Percentiles rank a stretch among this genome's conserved stretches.
phyloP scores from a whole-genome alignment of 1,284 basidiomycete genomes.

The Schizophyllum commune region DNA sequence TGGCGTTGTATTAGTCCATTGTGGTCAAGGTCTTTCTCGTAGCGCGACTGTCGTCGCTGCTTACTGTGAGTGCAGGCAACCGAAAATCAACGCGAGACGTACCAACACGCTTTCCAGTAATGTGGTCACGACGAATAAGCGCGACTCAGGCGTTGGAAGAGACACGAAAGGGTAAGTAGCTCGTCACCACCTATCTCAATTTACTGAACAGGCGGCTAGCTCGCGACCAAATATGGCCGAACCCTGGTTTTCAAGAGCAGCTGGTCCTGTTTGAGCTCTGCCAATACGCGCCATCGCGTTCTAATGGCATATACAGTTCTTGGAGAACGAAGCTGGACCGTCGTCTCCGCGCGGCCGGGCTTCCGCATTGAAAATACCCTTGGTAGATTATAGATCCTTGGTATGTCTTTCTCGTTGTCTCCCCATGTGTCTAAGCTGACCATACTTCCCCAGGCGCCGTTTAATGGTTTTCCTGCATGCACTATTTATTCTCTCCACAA shows the following conservation, averaged over 20 bases:
- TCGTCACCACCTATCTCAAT: slow-evolving; percentile 6
- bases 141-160: slow-evolving; percentile 53
- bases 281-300: slow-evolving; percentile 52
- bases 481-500: neutral
- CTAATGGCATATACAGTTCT: slow-evolving; percentile 58
- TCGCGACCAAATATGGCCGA: slow-evolving; percentile 73
- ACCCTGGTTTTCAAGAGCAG: slow-evolving; percentile 71
- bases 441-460: no score
- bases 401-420: no score
- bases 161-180: slow-evolving; percentile 50
- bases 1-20: slow-evolving; percentile 79
- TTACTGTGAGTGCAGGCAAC: slow-evolving; percentile 46
- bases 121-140: slow-evolving; percentile 56
- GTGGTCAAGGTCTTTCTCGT: slow-evolving; percentile 75
- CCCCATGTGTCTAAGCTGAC: no score
- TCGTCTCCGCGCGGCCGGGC: slow-evolving; percentile 30
- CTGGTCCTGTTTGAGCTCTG: slow-evolving; percentile 71
- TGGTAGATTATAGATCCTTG: no score
- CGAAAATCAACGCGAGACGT: slow-evolving; percentile 1
- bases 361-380: slow-evolving; percentile 14
- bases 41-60: slow-evolving; percentile 79
- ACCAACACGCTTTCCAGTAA: slow-evolving; percentile 40
- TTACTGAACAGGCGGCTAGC: slow-evolving; percentile 28
- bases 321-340: slow-evolving; percentile 48
- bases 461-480: neutral